Conservation (phyloP, 768 basidiomycete species). For the Tulasnella sp. region DNA sequence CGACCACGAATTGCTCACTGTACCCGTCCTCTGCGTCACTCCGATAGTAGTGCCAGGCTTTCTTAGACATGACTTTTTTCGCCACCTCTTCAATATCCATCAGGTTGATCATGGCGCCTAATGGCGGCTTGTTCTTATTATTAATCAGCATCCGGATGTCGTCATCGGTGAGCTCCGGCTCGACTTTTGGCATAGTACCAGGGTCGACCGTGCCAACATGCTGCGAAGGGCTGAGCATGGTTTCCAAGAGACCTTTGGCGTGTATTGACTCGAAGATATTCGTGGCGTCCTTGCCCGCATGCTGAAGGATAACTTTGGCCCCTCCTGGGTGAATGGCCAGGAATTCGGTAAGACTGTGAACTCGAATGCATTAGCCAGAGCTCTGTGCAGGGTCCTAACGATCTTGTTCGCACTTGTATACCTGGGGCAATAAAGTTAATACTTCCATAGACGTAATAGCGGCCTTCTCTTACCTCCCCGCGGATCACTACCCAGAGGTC, state of each 20-base stretch:
- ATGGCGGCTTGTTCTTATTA: constrained; percentile 41
- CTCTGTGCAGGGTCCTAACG: neutral
- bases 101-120: constrained; percentile 45
- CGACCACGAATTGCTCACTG: constrained; percentile 10
- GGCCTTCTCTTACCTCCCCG: constrained; percentile 36
- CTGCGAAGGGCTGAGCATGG: constrained; percentile 41
- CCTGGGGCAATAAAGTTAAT: neutral
- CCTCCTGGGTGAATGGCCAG: constrained; percentile 46
- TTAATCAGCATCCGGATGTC: constrained; percentile 43
- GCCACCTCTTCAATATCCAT: constrained; percentile 47
- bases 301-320: constrained; percentile 42
- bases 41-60: constrained; percentile 48
- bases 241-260: constrained; percentile 44
- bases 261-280: constrained; percentile 46
- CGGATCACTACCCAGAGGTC: constrained; percentile 43
- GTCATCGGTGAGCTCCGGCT: constrained; percentile 41
- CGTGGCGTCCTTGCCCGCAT: constrained; percentile 47
- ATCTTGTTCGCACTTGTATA: constrained; percentile 34
- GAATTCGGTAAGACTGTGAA: constrained; percentile 45
- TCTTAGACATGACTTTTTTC: constrained; percentile 44
- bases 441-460: neutral
- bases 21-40: constrained; percentile 35
- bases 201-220: constrained; percentile 47
- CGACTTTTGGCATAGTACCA: constrained; percentile 38
- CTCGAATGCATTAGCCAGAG: neutral